Conservation (phyloP, 768 basidiomycete species). For the Postia placenta region DNA sequence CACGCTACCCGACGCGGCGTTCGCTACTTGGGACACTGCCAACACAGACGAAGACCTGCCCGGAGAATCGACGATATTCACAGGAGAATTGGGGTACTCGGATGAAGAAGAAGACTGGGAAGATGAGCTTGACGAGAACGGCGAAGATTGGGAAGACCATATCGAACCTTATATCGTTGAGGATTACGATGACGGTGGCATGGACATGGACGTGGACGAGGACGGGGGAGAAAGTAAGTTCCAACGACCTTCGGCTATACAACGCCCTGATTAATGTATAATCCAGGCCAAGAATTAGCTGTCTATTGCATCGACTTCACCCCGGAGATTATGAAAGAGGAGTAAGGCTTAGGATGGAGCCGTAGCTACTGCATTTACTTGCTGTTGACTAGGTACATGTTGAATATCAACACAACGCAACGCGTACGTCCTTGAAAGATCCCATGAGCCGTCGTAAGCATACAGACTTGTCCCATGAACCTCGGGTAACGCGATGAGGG, state of each 20-base stretch:
- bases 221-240: not conserved
- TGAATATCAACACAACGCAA: too few species aligned
- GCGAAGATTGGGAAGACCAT: not conserved
- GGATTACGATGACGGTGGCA: not conserved
- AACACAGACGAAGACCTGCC: not conserved
- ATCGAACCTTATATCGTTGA: not conserved
- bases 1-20: not conserved
- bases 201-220: not conserved
- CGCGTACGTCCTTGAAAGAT: too few species aligned
- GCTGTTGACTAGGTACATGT: too few species aligned
- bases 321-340: too few species aligned
- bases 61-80: not conserved
- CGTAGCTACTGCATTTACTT: too few species aligned
- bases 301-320: constrained; percentile 12
- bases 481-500: too few species aligned
- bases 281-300: constrained; percentile 2
- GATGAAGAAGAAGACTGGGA: not conserved
- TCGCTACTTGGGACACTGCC: not conserved
- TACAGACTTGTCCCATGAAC: too few species aligned
- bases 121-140: not conserved
- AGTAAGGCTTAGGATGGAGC: too few species aligned
- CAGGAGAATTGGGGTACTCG: not conserved
- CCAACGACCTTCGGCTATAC: not conserved
- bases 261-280: not conserved
- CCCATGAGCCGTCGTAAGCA: too few species aligned